phyloP scores from a whole-genome alignment of 2,329 filamentous ascomycete genomes.

The Colletotrichum falcatum region DNA sequence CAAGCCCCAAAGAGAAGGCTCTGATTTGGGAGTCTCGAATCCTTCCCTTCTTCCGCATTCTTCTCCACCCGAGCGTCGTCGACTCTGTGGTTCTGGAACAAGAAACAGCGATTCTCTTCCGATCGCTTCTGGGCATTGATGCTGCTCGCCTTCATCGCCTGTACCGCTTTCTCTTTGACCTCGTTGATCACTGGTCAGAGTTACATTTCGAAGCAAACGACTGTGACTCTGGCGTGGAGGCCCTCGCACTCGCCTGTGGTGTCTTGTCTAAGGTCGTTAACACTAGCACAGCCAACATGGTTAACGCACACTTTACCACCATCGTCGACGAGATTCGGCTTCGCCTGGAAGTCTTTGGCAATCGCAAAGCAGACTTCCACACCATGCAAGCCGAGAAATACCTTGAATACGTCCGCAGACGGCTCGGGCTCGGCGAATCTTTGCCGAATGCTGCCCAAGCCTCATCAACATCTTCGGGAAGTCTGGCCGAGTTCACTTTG shows the following conservation, averaged over 20 bases:
- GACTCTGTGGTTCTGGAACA: constrained; percentile 55
- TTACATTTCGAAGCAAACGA: constrained; percentile 19
- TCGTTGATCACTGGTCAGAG: constrained; percentile 43
- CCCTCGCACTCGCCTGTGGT: constrained; percentile 47
- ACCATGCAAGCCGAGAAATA: constrained; percentile 48
- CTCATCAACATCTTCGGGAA: constrained; percentile 18
- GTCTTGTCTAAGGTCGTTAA: constrained; percentile 52
- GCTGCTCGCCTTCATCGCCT: constrained; percentile 48
- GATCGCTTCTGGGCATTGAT: constrained; percentile 51
- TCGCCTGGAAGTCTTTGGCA: constrained; percentile 14
- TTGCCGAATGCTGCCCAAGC: constrained; percentile 32
- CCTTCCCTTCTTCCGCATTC: constrained; percentile 50
- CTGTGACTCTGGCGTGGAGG: constrained; percentile 41
- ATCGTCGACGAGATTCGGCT: constrained; percentile 38
- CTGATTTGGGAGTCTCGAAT: constrained; percentile 15
- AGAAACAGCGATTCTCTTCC: constrained; percentile 51
- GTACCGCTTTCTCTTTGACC: constrained; percentile 47
- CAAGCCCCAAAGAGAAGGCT: not conserved
- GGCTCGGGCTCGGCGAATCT: constrained; percentile 48
- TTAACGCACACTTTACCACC: constrained; percentile 46
- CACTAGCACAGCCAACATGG: constrained; percentile 51
- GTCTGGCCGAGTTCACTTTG: constrained; percentile 47
- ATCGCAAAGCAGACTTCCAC: constrained; percentile 44
- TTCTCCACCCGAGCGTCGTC: constrained; percentile 51
- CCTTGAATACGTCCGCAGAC: constrained; percentile 48